phyloP scores from a whole-genome alignment of 257 asterid species.

The Fraxinus excelsior region DNA sequence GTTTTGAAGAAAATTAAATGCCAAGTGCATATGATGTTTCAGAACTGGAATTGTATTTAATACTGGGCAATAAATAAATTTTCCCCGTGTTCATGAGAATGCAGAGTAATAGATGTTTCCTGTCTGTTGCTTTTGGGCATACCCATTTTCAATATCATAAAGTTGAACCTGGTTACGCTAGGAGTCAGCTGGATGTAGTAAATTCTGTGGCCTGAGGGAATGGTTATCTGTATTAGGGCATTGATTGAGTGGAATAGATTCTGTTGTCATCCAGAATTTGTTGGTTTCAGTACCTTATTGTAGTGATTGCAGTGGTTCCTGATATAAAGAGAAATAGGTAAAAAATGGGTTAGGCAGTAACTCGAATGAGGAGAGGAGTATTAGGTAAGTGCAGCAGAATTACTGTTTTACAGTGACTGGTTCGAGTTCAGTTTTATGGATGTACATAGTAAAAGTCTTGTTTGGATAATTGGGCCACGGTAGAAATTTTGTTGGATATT shows the following conservation, averaged over 20 bases:
- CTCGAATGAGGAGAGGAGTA: background rate
- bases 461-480: background rate
- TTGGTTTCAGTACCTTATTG: background rate
- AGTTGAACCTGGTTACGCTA: background rate
- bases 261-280: background rate
- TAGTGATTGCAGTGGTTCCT: background rate
- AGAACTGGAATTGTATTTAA: background rate
- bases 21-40: background rate
- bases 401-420: too few species aligned
- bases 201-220: background rate
- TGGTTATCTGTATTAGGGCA: background rate
- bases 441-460: background rate
- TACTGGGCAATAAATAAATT: background rate
- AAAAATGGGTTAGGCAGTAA: background rate
- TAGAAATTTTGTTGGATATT: background rate
- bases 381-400: too few species aligned
- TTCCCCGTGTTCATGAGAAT: background rate
- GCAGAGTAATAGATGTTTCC: background rate
- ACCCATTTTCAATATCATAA: background rate
- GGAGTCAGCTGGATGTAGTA: background rate
- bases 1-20: background rate
- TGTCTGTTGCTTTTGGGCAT: background rate
- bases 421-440: background rate
- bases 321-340: background rate
- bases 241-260: background rate